phyloP scores from a whole-genome alignment of 1,284 basidiomycete genomes.

The Gomphus sp. region DNA sequence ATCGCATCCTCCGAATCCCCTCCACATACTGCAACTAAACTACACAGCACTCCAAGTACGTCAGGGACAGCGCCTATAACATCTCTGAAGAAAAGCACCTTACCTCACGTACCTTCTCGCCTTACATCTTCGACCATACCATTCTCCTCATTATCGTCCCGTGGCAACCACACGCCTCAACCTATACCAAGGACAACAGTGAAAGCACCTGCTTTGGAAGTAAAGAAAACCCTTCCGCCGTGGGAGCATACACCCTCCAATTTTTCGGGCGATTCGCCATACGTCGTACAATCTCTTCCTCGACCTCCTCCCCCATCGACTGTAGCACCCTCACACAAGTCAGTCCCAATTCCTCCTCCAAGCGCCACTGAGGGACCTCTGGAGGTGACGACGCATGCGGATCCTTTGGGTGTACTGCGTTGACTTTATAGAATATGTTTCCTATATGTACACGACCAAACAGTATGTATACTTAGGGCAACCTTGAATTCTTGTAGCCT shows the following conservation, averaged over 20 bases:
- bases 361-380: constrained; percentile 13
- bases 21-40: constrained; percentile 17
- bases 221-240: constrained; percentile 11
- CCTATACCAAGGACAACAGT: background rate
- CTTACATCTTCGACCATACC: background rate
- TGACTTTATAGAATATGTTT: background rate
- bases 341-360: constrained; percentile 6
- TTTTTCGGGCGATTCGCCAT: constrained; percentile 10
- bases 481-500: background rate
- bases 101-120: constrained; percentile 25
- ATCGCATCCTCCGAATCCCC: constrained; percentile 21
- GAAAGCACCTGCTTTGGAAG: constrained; percentile 11
- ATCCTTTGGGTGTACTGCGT: constrained; percentile 12
- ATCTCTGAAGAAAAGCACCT: constrained; percentile 20
- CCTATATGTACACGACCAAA: background rate
- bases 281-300: constrained; percentile 10
- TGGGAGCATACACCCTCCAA: constrained; percentile 16
- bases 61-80: constrained; percentile 14
- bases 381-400: background rate
- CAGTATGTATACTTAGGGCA: background rate
- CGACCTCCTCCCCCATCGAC: constrained; percentile 12
- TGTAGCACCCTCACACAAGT: background rate
- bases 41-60: constrained; percentile 12
- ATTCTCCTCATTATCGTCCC: constrained; percentile 21
- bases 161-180: background rate